Conservation (phyloP, 768 basidiomycete species). For the Calocera viscosa region DNA sequence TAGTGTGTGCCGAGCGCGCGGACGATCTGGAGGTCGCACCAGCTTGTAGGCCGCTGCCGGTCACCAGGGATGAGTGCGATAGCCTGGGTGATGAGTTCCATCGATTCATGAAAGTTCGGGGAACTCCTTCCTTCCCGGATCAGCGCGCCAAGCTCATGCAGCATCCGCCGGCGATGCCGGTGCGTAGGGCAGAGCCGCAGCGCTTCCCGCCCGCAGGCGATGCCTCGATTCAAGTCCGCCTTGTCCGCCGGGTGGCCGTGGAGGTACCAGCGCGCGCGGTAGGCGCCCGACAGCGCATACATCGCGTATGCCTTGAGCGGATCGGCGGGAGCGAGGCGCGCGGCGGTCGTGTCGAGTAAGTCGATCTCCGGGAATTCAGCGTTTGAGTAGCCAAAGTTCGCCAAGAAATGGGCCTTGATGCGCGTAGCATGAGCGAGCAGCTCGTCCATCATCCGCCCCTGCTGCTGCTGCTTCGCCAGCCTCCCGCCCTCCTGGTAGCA, state of each 20-base stretch:
- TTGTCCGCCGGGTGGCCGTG: background rate
- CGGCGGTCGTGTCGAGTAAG: background rate
- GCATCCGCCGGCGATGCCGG: background rate
- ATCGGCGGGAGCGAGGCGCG: background rate
- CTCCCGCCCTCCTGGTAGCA: background rate
- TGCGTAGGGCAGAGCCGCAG: background rate
- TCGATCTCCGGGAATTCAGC: background rate
- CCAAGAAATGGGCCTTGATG: background rate
- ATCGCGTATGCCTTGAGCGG: background rate
- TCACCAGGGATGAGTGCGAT: background rate
- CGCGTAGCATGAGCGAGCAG: background rate
- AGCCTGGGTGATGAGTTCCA: background rate
- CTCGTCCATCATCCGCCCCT: background rate
- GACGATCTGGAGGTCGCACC: background rate
- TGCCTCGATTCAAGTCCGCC: background rate
- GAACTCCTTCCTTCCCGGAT: background rate
- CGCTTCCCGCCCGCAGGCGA: slow-evolving; percentile 4
- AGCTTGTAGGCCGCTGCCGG: background rate
- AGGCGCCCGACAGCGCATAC: background rate
- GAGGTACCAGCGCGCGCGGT: background rate
- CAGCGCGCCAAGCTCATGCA: background rate
- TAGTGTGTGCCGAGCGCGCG: slow-evolving; percentile 1
- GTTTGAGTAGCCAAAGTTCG: background rate
- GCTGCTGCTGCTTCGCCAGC: background rate
- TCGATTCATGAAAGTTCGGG: background rate